Evolutionary conservation across 2,329 filamentous ascomycete species (phyloP), one percentile per base, ranked within the genome.

Genomic region (Fusarium ramigenum): DNA sequence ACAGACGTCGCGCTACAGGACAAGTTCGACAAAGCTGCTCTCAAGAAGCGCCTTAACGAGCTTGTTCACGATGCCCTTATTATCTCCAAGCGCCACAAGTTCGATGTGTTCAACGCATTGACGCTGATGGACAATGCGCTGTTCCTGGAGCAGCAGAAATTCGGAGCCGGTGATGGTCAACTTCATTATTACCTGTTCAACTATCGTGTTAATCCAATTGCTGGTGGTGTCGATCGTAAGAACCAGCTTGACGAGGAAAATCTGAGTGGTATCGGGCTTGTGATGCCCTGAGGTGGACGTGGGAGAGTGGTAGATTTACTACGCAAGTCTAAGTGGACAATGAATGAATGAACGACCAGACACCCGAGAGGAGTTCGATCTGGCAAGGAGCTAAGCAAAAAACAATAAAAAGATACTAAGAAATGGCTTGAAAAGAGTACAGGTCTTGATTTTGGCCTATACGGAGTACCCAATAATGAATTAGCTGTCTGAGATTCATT

Each of bases 141-240:
- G 25, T 98, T 99, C 88, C 87, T 99, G 10, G 92, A 96, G 80
- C 89, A 98, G 75, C 94, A 98, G 80, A 97, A 97, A 83, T 99
- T 98, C 78, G 96, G 96, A 49, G 92, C 93, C 9, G 96, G 96
- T 37, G 96, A 99, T 81, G 96, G 96, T 52, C 94, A 96, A 82
- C 87, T 99, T 77, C 95, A 99, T 83, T 99, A 95, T 84, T 99
- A 99, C 83, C 87, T 99, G 37, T 99, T 97, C 88, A 99, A 99
- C 84, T 99, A 98, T 86, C 91, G 94, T 64, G 93, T 94, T 18
- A 91, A 93, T 68, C 91, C 92, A n/a, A 93, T 99, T 78, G 85
- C 90, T 2, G 95, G 96, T 54, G 96, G 96, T 28, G 91, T 98
- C 47, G 91, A 98, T 81, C 88, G 88, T 78, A 90, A 88, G 79